These are phyloP conservation scores for Didymella segeticola DNA, from an alignment of 2,329 filamentous ascomycete genomes.

Conservation along the genomic window DNA sequence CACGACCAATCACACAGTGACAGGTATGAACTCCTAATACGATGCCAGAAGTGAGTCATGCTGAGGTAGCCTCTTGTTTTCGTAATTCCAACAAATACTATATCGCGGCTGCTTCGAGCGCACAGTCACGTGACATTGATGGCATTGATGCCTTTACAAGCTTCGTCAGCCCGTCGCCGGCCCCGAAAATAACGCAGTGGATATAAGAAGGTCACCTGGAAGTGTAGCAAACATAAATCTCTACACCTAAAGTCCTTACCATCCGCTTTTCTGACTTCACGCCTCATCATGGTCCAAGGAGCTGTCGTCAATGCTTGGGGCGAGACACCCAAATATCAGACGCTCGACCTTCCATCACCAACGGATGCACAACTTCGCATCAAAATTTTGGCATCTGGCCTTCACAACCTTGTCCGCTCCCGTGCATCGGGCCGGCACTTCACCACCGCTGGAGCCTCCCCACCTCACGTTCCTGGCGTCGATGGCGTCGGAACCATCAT, in stretches of 20 bases:
- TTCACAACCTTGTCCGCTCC: constrained; percentile 62
- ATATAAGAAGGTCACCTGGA: too few species aligned
- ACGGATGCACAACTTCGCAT: constrained; percentile 54
- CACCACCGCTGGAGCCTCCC: constrained; percentile 53
- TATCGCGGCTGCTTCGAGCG: too few species aligned
- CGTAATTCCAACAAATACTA: too few species aligned
- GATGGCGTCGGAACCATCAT: constrained; percentile 61
- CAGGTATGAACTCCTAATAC: neutral
- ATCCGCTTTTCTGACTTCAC: too few species aligned
- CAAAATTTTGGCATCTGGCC: constrained; percentile 59
- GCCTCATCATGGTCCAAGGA: constrained; percentile 43
- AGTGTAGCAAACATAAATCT: too few species aligned
- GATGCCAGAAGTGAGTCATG: too few species aligned
- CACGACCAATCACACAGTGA: neutral
- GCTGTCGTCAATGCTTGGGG: constrained; percentile 54
- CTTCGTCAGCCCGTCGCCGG: neutral
- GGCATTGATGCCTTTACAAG: neutral
- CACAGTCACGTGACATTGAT: neutral
- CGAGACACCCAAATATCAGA: constrained; percentile 40
- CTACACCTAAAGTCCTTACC: too few species aligned
- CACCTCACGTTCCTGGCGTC: constrained; percentile 61
- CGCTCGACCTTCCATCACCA: constrained; percentile 48
- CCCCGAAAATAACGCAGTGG: too few species aligned
- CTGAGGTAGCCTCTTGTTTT: neutral
- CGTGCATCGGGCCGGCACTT: constrained; percentile 64